Base-by-base conservation (phyloP, 192 early-diverging fungal genomes). In the Podila epicladia region DNA sequence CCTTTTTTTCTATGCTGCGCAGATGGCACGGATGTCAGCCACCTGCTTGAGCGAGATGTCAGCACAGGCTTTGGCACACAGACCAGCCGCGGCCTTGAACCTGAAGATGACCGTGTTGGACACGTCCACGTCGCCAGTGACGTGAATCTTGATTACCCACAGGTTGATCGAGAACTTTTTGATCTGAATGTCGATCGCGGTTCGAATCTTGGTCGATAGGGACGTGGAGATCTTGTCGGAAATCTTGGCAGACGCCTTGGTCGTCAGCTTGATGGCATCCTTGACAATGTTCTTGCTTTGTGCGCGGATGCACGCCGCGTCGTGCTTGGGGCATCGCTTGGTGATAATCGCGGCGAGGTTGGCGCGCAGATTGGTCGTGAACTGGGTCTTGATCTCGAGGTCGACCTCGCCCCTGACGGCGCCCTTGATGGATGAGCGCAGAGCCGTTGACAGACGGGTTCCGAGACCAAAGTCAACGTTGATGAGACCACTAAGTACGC, bases 141-240 rank as follows among this genome's bases (percentile, higher is more conserved):
- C 71, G 3, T 63, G 49, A 58, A 80, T 73, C 71, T 73, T 69
- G 67, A 80, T 15, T 41, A 80, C 51, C 17, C 67, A 45, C 62
- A 80, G 66, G 71, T 80, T 80, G 77, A 80, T 24, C 9, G 65
- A 61, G 71, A 80, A 73, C 66, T 80, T 80, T 66, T 80, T 80
- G 67, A 80, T 62, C 67, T 80, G 71, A 28, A 73, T 53, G 41
- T 80, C 77, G 37, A 80, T 24, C 31, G 66, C 60, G n/a, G 77
- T 62, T 71, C 73, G 63, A 50, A 80, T 53, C 70, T 73, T 68
- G 67, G 77, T 66, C 50, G 50, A 3, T 24, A 80, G 29, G 0
- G 58, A 69, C 57, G 67, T 66, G 53, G 64, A 57, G 49, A 80
- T 69, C 53, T 69, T 73, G 77, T 41, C 62, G 20, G 50, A 19